phyloP scores from a whole-genome alignment of 1,139 yeast genomes.

The Scheffersomyces parashehatae region DNA sequence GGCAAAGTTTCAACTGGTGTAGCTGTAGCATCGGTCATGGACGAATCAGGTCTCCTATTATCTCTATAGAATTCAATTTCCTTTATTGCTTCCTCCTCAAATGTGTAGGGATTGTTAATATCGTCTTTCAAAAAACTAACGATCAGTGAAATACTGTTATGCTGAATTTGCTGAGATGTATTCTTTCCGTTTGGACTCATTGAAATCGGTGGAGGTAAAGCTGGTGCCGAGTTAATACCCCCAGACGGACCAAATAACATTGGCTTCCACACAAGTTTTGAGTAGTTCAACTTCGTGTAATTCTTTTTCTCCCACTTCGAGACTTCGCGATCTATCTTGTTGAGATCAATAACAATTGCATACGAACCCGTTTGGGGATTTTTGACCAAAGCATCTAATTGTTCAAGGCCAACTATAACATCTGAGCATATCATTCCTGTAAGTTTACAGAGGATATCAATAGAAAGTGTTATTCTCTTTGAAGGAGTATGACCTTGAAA shows the following conservation, averaged over 20 bases:
- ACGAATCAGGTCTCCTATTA: neutral
- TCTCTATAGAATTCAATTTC: slow-evolving; percentile 37
- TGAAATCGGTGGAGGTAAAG: slow-evolving; percentile 27
- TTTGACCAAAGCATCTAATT: slow-evolving; percentile 59
- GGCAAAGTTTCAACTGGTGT: neutral
- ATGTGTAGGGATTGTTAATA: slow-evolving; percentile 56
- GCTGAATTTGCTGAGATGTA: slow-evolving; percentile 14
- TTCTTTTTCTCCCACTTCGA: slow-evolving; percentile 56
- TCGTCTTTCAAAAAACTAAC: slow-evolving; percentile 64
- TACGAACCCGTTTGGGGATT: slow-evolving; percentile 46
- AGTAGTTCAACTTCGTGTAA: slow-evolving; percentile 53
- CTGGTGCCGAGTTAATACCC: slow-evolving; percentile 65
- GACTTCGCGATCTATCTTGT: slow-evolving; percentile 45
- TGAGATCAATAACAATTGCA: slow-evolving; percentile 55
- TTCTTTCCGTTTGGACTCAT: slow-evolving; percentile 4
- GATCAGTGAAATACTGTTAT: slow-evolving; percentile 55
- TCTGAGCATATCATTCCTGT: slow-evolving; percentile 91
- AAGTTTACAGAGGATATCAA: slow-evolving; percentile 59
- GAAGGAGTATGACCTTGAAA: neutral
- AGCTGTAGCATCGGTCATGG: slow-evolving; percentile 12
- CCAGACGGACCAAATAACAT: slow-evolving; percentile 83
- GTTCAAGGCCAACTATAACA: slow-evolving; percentile 83
- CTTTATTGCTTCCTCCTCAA: slow-evolving; percentile 52
- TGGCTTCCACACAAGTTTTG: slow-evolving; percentile 73
- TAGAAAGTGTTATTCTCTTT: slow-evolving; percentile 35